Conservation (phyloP, 371 early-diverging fungal species). For the Capniomyces stellatus region DNA sequence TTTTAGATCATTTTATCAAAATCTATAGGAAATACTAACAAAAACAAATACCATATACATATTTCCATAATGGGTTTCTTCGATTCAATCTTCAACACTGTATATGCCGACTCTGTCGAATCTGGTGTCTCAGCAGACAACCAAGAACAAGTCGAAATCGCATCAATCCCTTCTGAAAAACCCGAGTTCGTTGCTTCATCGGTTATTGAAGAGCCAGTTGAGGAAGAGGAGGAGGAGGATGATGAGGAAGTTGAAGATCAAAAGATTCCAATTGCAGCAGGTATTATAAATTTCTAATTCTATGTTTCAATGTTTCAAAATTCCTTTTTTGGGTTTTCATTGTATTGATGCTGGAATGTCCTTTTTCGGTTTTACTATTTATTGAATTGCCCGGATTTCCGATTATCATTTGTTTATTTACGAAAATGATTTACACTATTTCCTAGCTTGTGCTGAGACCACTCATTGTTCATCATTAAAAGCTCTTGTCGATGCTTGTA, state of each 20-base stretch:
- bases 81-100: not conserved
- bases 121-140: not conserved
- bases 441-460: slow-evolving; percentile 14
- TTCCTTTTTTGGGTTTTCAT: slow-evolving; percentile 1
- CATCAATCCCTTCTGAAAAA: not conserved
- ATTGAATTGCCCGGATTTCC: not conserved
- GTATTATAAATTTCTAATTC: slow-evolving; percentile 1
- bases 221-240: slow-evolving; percentile 14
- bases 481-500: slow-evolving; percentile 20
- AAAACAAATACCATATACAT: not conserved
- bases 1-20: too few species aligned
- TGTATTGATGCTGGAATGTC: not conserved
- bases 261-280: slow-evolving; percentile 11
- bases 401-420: not conserved
- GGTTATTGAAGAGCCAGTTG: slow-evolving; percentile 12
- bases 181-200: slow-evolving; percentile 8
- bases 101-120: not conserved
- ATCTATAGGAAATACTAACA: too few species aligned
- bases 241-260: slow-evolving; percentile 18
- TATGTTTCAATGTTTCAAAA: slow-evolving; percentile 1
- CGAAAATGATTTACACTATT: not conserved
- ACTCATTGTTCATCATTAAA: slow-evolving; percentile 19
- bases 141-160: not conserved
- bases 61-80: not conserved
- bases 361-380: not conserved